Evolutionary conservation across 1,284 basidiomycete species (phyloP).

Genomic region (Ceratobasidium sp.): DNA sequence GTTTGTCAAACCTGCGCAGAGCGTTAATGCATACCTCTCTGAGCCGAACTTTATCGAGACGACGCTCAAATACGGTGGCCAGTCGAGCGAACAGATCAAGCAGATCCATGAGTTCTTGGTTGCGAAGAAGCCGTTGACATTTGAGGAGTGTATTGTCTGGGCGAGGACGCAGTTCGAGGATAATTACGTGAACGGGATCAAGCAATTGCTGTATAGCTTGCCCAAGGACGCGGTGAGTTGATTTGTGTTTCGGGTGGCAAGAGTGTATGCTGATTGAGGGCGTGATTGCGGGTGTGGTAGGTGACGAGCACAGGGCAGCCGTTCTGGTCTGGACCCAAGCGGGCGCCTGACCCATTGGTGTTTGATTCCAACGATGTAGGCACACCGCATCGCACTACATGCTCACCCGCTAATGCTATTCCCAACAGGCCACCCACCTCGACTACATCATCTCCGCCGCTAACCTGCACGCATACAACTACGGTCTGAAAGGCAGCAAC

Average conservation of each 20-base stretch:
- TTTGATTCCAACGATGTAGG: conserved; percentile 90
- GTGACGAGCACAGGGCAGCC: conserved; percentile 90
- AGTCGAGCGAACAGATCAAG: conserved; percentile 89
- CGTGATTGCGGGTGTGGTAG: conserved; percentile 45
- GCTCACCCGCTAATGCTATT: background rate
- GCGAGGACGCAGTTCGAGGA: conserved; percentile 96
- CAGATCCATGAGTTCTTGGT: conserved; percentile 94
- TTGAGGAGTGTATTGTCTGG: conserved; percentile 98
- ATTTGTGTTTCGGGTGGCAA: background rate
- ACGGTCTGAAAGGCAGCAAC: conserved; percentile 91
- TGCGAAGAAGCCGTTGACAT: conserved; percentile 90
- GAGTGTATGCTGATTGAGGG: background rate
- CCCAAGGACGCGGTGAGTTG: conserved; percentile 83
- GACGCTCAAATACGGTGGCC: conserved; percentile 88
- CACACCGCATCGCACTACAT: background rate
- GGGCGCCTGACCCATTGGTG: conserved; percentile 91
- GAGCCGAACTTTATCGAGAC: conserved; percentile 96
- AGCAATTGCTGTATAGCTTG: conserved; percentile 91
- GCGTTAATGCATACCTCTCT: conserved; percentile 96
- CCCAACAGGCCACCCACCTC: conserved; percentile 79
- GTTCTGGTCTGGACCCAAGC: conserved; percentile 98
- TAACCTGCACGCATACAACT: conserved; percentile 98
- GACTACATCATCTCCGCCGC: conserved; percentile 93
- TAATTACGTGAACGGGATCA: conserved; percentile 94
- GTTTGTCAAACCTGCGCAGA: conserved; percentile 94